These are phyloP conservation scores for Podaxis sp. DNA, from an alignment of 768 basidiomycete genomes.

Conservation along the genomic window DNA sequence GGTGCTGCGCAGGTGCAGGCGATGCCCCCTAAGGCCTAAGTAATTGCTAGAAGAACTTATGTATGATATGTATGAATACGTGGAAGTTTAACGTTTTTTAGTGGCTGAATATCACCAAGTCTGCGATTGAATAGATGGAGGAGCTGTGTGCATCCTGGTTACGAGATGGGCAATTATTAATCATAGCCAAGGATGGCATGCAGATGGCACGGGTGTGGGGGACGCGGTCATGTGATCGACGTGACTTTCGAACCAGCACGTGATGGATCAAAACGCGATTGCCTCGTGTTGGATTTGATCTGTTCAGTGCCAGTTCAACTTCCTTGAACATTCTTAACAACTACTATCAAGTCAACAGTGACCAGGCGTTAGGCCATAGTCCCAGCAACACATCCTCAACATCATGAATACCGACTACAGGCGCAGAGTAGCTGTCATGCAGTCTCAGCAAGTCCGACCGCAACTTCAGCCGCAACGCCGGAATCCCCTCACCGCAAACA, in stretches of 20 bases:
- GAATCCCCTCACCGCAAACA: slow-evolving; percentile 6
- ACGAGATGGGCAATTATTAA: no score
- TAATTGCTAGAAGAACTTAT: neutral
- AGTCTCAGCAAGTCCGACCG: slow-evolving; percentile 16
- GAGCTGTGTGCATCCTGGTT: neutral
- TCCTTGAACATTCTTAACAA: neutral
- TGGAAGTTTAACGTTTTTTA: neutral
- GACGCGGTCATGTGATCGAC: slow-evolving; percentile 6
- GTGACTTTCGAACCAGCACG: slow-evolving; percentile 10
- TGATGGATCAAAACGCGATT: slow-evolving; percentile 11
- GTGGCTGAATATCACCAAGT: neutral
- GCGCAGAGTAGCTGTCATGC: slow-evolving; percentile 8
- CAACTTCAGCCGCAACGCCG: slow-evolving; percentile 12
- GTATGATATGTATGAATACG: neutral
- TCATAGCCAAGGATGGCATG: neutral
- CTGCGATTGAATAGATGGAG: neutral
- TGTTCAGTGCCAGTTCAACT: neutral
- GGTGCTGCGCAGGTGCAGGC: slow-evolving; percentile 23
- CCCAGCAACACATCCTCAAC: slow-evolving; percentile 1
- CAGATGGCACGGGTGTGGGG: neutral
- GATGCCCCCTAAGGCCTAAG: neutral
- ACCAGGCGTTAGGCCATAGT: slow-evolving; percentile 13
- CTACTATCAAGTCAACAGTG: neutral
- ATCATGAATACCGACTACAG: slow-evolving; percentile 8
- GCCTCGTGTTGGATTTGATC: slow-evolving; percentile 10